These are phyloP conservation scores for Blastobotrys aristatus DNA, from an alignment of 1,139 yeast species.

Conservation along the genomic window DNA sequence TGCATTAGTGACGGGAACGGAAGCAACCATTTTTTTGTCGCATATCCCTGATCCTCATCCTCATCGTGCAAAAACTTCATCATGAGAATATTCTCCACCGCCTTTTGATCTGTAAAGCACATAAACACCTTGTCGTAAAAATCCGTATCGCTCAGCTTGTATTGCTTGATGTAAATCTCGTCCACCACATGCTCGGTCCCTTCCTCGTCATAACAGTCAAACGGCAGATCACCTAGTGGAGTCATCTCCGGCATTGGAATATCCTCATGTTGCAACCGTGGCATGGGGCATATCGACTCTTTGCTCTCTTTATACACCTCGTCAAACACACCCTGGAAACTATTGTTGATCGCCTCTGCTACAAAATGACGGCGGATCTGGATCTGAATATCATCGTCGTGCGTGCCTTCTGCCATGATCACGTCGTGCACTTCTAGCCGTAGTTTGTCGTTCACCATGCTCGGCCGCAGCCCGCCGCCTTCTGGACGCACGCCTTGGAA, in stretches of 20 bases:
- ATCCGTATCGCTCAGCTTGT: neutral
- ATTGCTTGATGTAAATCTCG: slow-evolving; percentile 6
- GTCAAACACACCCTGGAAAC: slow-evolving; percentile 5
- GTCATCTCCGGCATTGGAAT: neutral
- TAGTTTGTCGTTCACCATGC: slow-evolving; percentile 5
- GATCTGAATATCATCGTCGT: slow-evolving; percentile 9
- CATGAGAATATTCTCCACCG: slow-evolving; percentile 7
- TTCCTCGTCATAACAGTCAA: slow-evolving; percentile 11
- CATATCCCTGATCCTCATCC: slow-evolving; percentile 7
- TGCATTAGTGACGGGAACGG: slow-evolving; percentile 12
- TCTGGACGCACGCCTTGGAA: slow-evolving; percentile 10
- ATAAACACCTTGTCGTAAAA: slow-evolving; percentile 11
- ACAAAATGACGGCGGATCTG: slow-evolving; percentile 7
- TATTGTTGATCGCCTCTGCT: slow-evolving; percentile 1
- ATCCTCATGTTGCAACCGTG: neutral
- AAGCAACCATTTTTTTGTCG: slow-evolving; percentile 9
- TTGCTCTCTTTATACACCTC: neutral
- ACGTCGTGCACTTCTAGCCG: slow-evolving; percentile 3
- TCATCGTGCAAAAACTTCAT: slow-evolving; percentile 9
- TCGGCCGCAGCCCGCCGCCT: slow-evolving; percentile 10
- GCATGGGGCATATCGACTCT: slow-evolving; percentile 8
- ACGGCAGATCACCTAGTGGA: slow-evolving; percentile 8
- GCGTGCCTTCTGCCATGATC: slow-evolving; percentile 11
- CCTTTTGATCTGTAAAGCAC: slow-evolving; percentile 10
- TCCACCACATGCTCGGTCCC: slow-evolving; percentile 13